Percentiles rank a stretch among this genome's conserved stretches.
Conservation (phyloP, 352 stramenopile genomes). For the Thraustochytrium sp. region DNA sequence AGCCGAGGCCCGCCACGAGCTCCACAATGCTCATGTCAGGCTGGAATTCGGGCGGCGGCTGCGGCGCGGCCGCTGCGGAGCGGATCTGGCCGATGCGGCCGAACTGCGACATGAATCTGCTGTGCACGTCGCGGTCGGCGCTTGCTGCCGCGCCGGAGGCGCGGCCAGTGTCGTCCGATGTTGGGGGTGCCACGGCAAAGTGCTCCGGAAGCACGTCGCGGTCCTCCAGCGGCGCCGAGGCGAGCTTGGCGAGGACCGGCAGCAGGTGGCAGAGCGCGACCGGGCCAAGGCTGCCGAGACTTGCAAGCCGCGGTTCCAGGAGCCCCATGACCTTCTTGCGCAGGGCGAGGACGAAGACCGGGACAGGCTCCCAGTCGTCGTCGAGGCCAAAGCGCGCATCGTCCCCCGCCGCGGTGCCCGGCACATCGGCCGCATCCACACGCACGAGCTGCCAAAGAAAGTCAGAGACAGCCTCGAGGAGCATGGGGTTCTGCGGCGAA, state of each 20-base stretch:
- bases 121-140: no score
- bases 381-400: background rate
- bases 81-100: no score
- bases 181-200: no score
- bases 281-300: background rate
- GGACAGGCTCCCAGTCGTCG: background rate
- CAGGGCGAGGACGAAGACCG: background rate
- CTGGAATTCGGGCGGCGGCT: background rate
- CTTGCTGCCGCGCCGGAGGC: no score
- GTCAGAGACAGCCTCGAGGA: constrained; percentile 7
- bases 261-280: background rate
- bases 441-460: background rate
- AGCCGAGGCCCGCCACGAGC: background rate
- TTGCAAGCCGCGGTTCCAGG: background rate
- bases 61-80: background rate
- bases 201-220: background rate
- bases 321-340: background rate
- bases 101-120: no score
- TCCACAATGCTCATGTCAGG: background rate
- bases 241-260: background rate
- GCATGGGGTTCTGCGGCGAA: background rate
- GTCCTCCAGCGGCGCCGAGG: background rate
- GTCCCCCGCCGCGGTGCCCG: background rate
- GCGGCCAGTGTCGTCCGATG: no score
- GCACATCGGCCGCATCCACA: background rate